Conservation (phyloP, 768 basidiomycete genomes). For the Russula compacta region DNA sequence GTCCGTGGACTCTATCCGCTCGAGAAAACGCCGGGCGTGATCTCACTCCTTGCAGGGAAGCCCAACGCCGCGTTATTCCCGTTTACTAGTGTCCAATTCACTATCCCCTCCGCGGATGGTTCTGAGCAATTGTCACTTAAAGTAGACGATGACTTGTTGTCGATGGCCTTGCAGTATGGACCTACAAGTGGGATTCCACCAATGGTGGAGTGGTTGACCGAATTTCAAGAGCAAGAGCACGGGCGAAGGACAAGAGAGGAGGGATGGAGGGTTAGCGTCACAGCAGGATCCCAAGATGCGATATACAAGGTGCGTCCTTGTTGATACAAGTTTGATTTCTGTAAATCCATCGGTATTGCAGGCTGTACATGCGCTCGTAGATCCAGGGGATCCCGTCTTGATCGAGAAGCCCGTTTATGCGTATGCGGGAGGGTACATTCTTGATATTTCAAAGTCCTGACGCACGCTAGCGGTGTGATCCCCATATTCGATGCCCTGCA, state of each 20-base stretch:
- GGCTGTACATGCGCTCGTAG: constrained; percentile 63
- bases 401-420: constrained; percentile 79
- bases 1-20: constrained; percentile 64
- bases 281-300: constrained; percentile 82
- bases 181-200: constrained; percentile 58
- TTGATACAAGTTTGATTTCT: neutral
- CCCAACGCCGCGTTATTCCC: constrained; percentile 90
- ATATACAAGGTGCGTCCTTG: constrained; percentile 61
- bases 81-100: constrained; percentile 70
- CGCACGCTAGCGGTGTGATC: constrained; percentile 46
- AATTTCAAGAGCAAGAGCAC: constrained; percentile 65
- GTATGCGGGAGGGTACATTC: constrained; percentile 30
- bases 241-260: constrained; percentile 40
- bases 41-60: constrained; percentile 83
- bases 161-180: constrained; percentile 66
- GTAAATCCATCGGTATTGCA: constrained; percentile 25
- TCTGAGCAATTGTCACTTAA: constrained; percentile 42
- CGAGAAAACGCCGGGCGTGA: constrained; percentile 67
- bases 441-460: constrained; percentile 7
- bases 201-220: constrained; percentile 60
- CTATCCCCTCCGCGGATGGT: constrained; percentile 39
- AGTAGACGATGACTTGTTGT: constrained; percentile 51
- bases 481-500: constrained; percentile 50
- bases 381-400: constrained; percentile 72
- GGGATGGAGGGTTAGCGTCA: constrained; percentile 72